phyloP scores from a whole-genome alignment of 305 asterid species.

The Fraxinus dipetala region DNA sequence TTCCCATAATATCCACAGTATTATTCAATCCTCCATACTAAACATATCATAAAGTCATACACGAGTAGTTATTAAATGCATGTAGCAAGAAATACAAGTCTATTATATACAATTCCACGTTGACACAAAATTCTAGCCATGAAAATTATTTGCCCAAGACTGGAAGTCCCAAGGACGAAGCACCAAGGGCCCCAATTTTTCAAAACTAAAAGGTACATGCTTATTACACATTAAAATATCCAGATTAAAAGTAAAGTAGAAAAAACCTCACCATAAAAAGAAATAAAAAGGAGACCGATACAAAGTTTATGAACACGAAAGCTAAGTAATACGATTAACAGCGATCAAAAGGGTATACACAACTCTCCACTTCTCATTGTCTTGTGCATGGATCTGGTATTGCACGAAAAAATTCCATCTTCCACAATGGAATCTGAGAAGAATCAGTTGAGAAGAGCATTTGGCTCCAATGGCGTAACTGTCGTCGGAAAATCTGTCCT shows the following conservation, averaged over 20 bases:
- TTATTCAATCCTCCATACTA: background rate
- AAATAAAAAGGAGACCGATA: background rate
- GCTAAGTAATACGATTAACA: background rate
- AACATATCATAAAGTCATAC: background rate
- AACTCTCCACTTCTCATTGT: background rate
- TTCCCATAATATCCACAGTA: background rate
- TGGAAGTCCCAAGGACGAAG: background rate
- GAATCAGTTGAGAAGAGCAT: slow-evolving; percentile 5
- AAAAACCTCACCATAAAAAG: background rate
- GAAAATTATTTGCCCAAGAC: slow-evolving; percentile 4
- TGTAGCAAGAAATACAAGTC: background rate
- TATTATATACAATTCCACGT: background rate
- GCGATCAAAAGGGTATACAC: background rate
- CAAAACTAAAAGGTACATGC: background rate
- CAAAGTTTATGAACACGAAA: slow-evolving; percentile 22
- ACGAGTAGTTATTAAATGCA: background rate
- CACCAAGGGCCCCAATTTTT: background rate
- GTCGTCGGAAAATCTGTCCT: slow-evolving; percentile 69
- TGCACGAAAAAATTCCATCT: background rate
- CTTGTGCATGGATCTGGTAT: background rate
- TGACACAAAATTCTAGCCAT: background rate
- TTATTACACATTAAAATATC: slow-evolving; percentile 29
- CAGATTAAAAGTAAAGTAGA: background rate
- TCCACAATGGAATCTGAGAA: background rate
- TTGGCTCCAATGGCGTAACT: slow-evolving; percentile 46